Conservation (phyloP, 2,329 filamentous ascomycete species). For the Pyrenophora teres region DNA sequence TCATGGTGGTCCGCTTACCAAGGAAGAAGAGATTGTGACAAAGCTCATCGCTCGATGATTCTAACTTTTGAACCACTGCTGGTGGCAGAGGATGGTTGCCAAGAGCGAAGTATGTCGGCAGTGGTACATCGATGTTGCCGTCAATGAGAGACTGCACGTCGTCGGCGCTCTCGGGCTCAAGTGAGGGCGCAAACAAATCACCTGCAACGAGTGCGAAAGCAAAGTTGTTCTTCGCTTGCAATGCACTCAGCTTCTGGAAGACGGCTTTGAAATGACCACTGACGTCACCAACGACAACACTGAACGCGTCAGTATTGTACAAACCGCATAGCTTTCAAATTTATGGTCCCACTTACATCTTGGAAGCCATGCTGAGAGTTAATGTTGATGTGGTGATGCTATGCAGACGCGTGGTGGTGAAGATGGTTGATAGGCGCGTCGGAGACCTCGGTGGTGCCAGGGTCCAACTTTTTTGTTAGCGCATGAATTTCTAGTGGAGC, state of each 20-base stretch:
- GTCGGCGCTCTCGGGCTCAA: conserved; percentile 55
- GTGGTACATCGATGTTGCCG: conserved; percentile 73
- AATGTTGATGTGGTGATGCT: not conserved
- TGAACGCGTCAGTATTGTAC: conserved; percentile 42
- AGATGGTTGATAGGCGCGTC: conserved; percentile 17
- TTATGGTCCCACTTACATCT: conserved; percentile 52
- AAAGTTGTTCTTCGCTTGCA: conserved; percentile 89
- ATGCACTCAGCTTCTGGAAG: conserved; percentile 76
- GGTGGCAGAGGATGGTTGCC: conserved; percentile 74
- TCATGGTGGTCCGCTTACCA: conserved; percentile 80
- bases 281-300: conserved; percentile 81
- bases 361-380: conserved; percentile 56
- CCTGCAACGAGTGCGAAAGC: conserved; percentile 82
- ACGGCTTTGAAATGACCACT: conserved; percentile 76
- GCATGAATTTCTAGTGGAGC: conserved; percentile 40
- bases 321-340: not conserved
- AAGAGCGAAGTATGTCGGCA: conserved; percentile 90
- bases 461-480: conserved; percentile 29
- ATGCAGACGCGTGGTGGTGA: conserved; percentile 21
- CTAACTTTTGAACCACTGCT: conserved; percentile 72
- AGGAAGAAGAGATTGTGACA: conserved; percentile 92
- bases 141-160: conserved; percentile 67
- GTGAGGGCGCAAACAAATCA: conserved; percentile 72
- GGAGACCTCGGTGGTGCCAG: conserved; percentile 16
- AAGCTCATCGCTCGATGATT: conserved; percentile 70